Evolutionary conservation across 2,329 filamentous ascomycete species (phyloP).

Genomic region (Pseudopithomyces chartarum): DNA sequence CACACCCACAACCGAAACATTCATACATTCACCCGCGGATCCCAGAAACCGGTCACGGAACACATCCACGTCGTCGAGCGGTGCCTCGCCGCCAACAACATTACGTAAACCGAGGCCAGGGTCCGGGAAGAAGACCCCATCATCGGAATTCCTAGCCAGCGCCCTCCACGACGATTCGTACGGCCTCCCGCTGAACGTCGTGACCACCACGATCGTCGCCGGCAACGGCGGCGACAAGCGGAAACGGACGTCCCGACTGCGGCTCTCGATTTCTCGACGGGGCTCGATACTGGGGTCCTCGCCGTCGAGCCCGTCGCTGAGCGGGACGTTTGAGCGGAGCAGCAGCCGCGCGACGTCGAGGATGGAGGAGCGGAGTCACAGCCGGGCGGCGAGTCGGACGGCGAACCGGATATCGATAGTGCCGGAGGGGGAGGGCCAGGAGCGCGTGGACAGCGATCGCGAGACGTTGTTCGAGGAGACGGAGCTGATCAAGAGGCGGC

Average conservation of each 20-base stretch:
- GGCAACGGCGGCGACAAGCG: slow-evolving; percentile 5
- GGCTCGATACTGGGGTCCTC: neutral
- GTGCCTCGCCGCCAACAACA: slow-evolving; percentile 2
- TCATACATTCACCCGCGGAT: slow-evolving; percentile 18
- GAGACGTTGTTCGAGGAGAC: slow-evolving; percentile 12
- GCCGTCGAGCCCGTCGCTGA: slow-evolving; percentile 4
- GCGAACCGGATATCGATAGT: neutral
- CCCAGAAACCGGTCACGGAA: slow-evolving; percentile 15
- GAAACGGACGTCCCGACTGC: slow-evolving; percentile 9
- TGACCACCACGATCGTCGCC: slow-evolving; percentile 13
- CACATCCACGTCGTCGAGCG: neutral
- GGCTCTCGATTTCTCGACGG: slow-evolving; percentile 10
- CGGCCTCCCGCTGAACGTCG: slow-evolving; percentile 5
- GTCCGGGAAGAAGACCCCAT: slow-evolving; percentile 19
- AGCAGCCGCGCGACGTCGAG: slow-evolving; percentile 3
- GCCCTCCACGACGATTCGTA: neutral
- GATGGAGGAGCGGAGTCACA: slow-evolving; percentile 5
- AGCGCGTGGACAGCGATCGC: slow-evolving; percentile 10
- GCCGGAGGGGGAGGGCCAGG: slow-evolving; percentile 3
- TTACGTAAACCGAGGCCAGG: slow-evolving; percentile 9
- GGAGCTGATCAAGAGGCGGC: slow-evolving; percentile 5
- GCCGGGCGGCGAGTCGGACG: slow-evolving; percentile 11
- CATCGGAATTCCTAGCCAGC: slow-evolving; percentile 12
- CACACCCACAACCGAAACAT: slow-evolving; percentile 19
- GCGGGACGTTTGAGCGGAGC: neutral